A percentile compares a stretch with the other conserved stretches of the same genome.
phyloP scores from a whole-genome alignment of 306 rosid species.

The Comarum palustre region DNA sequence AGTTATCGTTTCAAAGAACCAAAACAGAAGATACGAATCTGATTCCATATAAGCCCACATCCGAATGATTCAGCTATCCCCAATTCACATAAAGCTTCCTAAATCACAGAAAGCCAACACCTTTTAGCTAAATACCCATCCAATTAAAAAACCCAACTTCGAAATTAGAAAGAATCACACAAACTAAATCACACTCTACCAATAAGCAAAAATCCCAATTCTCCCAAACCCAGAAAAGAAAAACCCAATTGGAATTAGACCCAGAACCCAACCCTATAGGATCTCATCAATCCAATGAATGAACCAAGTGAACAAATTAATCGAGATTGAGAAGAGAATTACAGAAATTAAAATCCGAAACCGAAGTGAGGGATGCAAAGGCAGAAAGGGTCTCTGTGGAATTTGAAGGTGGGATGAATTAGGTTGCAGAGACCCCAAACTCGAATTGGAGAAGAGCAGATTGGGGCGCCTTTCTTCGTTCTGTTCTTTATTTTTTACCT shows the following conservation, averaged over 20 bases:
- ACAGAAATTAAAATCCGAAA: neutral
- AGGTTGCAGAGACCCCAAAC: conserved; percentile 12
- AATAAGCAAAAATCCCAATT: neutral
- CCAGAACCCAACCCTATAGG: neutral
- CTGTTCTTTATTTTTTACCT: neutral
- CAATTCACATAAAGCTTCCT: neutral
- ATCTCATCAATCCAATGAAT: conserved; percentile 5
- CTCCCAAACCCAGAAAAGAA: neutral
- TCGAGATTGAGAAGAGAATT: neutral
- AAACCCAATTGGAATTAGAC: conserved; percentile 5
- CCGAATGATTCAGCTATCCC: neutral
- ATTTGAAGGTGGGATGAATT: neutral
- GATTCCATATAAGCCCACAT: neutral
- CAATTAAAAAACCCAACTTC: neutral
- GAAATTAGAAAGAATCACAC: neutral
- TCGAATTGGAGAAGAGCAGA: neutral
- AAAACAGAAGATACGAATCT: neutral
- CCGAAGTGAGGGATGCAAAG: neutral
- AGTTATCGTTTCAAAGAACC: too few relatives aligned
- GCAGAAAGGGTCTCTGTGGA: conserved; percentile 10
- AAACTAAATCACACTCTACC: neutral
- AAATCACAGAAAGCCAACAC: neutral
- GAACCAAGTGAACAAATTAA: neutral
- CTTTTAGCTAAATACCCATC: neutral
- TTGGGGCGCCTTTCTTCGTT: neutral